These are phyloP conservation scores for Kodamaea restingae DNA, from an alignment of 805 yeast species.

Conservation along the genomic window DNA sequence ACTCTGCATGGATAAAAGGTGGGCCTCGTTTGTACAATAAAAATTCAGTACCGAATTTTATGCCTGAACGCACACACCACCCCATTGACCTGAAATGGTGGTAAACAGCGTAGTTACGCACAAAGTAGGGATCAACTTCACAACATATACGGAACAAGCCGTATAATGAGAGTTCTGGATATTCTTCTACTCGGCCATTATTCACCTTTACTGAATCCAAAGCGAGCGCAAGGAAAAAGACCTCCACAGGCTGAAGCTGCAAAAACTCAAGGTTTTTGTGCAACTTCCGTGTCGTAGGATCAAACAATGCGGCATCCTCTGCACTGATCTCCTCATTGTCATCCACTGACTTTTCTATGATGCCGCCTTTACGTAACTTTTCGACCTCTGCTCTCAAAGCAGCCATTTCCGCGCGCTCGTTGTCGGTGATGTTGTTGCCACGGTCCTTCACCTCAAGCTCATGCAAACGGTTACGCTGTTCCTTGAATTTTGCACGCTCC, in stretches of 20 bases:
- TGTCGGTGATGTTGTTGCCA: constrained; percentile 21
- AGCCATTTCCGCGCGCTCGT: constrained; percentile 20
- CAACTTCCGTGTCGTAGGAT: constrained; percentile 14
- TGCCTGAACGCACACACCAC: constrained; percentile 92
- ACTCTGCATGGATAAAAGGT: constrained; percentile 92
- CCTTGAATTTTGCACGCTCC: constrained; percentile 70
- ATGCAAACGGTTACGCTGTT: constrained; percentile 49
- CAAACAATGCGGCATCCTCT: constrained; percentile 18
- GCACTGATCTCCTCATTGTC: constrained; percentile 5
- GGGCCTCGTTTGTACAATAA: constrained; percentile 88
- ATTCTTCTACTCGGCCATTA: constrained; percentile 8
- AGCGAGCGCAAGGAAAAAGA: constrained; percentile 61
- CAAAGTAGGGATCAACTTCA: constrained; percentile 24
- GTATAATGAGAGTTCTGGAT: neutral
- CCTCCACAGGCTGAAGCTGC: constrained; percentile 75
- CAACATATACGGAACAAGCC: constrained; percentile 2
- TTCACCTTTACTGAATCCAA: constrained; percentile 44
- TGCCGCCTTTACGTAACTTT: constrained; percentile 14
- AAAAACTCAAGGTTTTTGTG: constrained; percentile 40
- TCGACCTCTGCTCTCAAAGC: constrained; percentile 15
- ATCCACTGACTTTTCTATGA: constrained; percentile 9
- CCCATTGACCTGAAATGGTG: constrained; percentile 86
- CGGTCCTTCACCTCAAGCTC: constrained; percentile 49
- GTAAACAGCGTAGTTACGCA: constrained; percentile 65
- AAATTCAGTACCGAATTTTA: constrained; percentile 87